Percentiles rank a stretch among this genome's conserved stretches.
Evolutionary conservation across 768 basidiomycete genomes (phyloP).

Genomic region (Trametes maxima): DNA sequence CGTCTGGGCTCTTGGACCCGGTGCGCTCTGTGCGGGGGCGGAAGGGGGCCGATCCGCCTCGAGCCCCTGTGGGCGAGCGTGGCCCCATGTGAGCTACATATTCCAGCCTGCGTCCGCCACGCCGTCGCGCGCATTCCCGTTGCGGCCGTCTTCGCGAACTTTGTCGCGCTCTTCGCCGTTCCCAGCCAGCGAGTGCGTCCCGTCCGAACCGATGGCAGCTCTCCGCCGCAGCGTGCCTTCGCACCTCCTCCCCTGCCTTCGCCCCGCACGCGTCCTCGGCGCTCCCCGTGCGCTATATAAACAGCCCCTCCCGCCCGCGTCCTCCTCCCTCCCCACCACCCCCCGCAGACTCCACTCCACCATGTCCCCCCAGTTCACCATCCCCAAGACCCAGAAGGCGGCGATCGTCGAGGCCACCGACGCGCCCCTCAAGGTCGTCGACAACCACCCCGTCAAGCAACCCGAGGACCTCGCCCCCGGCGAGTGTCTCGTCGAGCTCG

Average conservation of each 20-base stretch:
- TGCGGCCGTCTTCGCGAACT: constrained; percentile 6
- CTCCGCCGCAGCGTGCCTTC: constrained; percentile 3
- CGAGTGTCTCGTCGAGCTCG: constrained; percentile 76
- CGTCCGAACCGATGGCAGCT: constrained; percentile 8
- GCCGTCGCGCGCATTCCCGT: constrained; percentile 1
- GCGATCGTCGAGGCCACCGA: constrained; percentile 40
- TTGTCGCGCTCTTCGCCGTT: neutral
- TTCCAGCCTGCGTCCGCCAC: neutral
- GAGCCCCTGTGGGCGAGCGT: neutral
- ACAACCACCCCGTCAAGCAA: constrained; percentile 58
- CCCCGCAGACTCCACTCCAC: neutral
- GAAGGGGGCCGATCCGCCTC: neutral
- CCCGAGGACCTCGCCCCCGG: constrained; percentile 61
- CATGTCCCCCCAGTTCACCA: constrained; percentile 32
- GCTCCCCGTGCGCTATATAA: constrained; percentile 15
- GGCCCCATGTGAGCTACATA: constrained; percentile 9
- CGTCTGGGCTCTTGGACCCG: constrained; percentile 3
- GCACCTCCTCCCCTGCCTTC: neutral
- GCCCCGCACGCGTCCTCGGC: constrained; percentile 5
- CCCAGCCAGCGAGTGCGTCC: neutral
- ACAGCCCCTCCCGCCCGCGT: neutral
- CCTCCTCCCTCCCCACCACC: constrained; percentile 1
- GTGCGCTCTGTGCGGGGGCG: too few relatives aligned
- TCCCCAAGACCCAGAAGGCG: constrained; percentile 47
- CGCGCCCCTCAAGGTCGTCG: constrained; percentile 36